phyloP scores from a whole-genome alignment of 345 rosid species.

The Populus ilicifolia region DNA sequence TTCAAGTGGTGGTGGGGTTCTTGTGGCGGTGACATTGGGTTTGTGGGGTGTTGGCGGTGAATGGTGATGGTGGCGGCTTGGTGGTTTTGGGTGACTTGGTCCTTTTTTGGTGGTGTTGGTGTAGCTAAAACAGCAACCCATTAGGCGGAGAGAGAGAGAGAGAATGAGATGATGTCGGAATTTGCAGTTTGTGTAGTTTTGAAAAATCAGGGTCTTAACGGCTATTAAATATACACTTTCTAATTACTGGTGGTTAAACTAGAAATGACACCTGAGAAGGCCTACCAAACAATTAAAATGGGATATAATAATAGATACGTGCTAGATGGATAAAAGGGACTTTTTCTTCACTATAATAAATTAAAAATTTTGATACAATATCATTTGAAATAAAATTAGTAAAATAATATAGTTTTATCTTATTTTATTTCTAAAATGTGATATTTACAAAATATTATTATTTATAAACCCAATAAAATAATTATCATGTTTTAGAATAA shows the following conservation, averaged over 20 bases:
- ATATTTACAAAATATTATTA: no score
- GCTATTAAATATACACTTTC: not conserved
- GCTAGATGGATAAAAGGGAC: no score
- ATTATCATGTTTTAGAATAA: accelerated
- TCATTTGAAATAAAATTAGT: no score
- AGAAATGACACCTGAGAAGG: not conserved
- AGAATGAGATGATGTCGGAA: not conserved
- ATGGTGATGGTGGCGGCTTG: not conserved
- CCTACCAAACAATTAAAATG: not conserved
- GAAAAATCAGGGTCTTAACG: not conserved
- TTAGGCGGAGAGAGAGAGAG: not conserved
- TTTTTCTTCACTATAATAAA: no score
- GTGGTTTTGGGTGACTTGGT: conserved; percentile 3
- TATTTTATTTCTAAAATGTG: no score
- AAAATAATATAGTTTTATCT: no score
- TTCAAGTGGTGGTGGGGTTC: conserved; percentile 35
- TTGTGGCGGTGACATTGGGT: conserved; percentile 3
- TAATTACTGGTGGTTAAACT: not conserved
- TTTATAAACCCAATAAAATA: no score
- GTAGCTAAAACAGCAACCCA: conserved; percentile 45
- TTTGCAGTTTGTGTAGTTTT: not conserved
- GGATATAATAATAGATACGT: not conserved
- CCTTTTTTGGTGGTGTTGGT: conserved; percentile 4
- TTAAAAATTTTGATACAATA: no score
- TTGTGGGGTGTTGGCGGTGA: not conserved